A percentile compares a stretch with the other conserved stretches of the same genome.
phyloP scores from a whole-genome alignment of 1,284 basidiomycete species.

The Phylloboletellus chloephorus region DNA sequence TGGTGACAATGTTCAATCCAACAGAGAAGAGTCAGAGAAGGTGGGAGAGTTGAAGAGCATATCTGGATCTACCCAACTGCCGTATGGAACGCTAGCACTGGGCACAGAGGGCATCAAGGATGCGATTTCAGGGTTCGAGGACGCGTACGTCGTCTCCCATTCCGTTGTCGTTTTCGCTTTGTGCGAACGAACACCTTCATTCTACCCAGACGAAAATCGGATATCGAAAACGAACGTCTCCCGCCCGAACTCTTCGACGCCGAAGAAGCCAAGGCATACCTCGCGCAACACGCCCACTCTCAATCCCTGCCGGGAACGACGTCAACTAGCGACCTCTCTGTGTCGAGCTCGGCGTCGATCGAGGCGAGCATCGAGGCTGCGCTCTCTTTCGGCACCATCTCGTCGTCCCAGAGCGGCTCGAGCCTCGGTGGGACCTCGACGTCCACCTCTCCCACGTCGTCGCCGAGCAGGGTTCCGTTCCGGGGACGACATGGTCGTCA shows the following conservation, averaged over 20 bases:
- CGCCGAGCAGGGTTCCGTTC: slow-evolving; percentile 43
- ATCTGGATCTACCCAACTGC: slow-evolving; percentile 72
- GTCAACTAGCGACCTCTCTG: slow-evolving; percentile 38
- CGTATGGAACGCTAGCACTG: slow-evolving; percentile 82
- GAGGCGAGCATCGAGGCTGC: slow-evolving; percentile 42
- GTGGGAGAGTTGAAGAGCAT: slow-evolving; percentile 96
- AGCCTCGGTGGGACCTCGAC: slow-evolving; percentile 18
- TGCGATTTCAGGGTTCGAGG: slow-evolving; percentile 89
- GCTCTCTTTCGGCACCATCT: slow-evolving; percentile 39
- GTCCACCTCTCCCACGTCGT: slow-evolving; percentile 35
- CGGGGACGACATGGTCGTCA: slow-evolving; percentile 80
- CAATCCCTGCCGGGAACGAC: slow-evolving; percentile 48
- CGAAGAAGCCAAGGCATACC: slow-evolving; percentile 58
- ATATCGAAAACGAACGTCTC: slow-evolving; percentile 97
- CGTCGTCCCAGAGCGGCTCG: slow-evolving; percentile 23
- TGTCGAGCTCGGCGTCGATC: slow-evolving; percentile 44
- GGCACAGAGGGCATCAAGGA: slow-evolving; percentile 96
- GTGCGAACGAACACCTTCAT: slow-evolving; percentile 1
- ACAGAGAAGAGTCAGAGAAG: slow-evolving; percentile 94
- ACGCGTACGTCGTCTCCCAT: slow-evolving; percentile 65
- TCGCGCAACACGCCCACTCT: slow-evolving; percentile 40
- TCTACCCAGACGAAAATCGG: slow-evolving; percentile 77
- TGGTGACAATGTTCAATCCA: slow-evolving; percentile 1
- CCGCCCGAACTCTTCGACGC: slow-evolving; percentile 95
- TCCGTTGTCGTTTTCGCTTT: not conserved